These are phyloP conservation scores for Jackrogersella multiformis DNA, from an alignment of 495 filamentous ascomycete species.

Conservation along the genomic window DNA sequence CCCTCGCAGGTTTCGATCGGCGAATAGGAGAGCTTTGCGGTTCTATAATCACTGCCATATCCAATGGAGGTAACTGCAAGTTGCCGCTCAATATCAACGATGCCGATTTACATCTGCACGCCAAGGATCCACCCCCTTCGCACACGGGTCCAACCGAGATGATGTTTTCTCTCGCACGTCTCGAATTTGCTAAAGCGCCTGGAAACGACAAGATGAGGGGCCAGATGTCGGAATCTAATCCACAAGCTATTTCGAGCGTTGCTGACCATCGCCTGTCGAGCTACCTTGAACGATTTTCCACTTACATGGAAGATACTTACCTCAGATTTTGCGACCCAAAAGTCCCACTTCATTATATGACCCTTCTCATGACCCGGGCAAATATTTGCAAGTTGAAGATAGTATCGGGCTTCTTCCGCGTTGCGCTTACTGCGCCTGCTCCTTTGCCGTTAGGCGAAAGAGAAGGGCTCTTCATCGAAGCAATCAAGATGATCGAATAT, in stretches of 20 bases:
- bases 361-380: constrained; percentile 58
- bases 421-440: constrained; percentile 37
- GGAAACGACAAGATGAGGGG: constrained; percentile 52
- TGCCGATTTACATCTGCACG: constrained; percentile 59
- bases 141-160: constrained; percentile 60
- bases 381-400: constrained; percentile 60
- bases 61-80: constrained; percentile 56
- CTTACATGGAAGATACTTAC: constrained; percentile 67
- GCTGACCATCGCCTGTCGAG: constrained; percentile 56
- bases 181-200: constrained; percentile 60
- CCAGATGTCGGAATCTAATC: constrained; percentile 48
- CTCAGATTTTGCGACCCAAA: constrained; percentile 68
- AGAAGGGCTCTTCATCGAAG: constrained; percentile 56
- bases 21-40: constrained; percentile 72
- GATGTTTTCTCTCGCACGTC: constrained; percentile 59
- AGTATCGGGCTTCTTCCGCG: constrained; percentile 44
- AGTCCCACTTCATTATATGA: constrained; percentile 67
- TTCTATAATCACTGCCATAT: constrained; percentile 68
- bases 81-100: constrained; percentile 67
- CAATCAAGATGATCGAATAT: constrained; percentile 61
- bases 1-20: constrained; percentile 70
- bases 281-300: constrained; percentile 64
- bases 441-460: constrained; percentile 51
- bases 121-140: constrained; percentile 55
- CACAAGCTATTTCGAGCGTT: constrained; percentile 55